Evolutionary conservation across 2,329 filamentous ascomycete species (phyloP).

Genomic region (Cryoendolithus antarcticus): DNA sequence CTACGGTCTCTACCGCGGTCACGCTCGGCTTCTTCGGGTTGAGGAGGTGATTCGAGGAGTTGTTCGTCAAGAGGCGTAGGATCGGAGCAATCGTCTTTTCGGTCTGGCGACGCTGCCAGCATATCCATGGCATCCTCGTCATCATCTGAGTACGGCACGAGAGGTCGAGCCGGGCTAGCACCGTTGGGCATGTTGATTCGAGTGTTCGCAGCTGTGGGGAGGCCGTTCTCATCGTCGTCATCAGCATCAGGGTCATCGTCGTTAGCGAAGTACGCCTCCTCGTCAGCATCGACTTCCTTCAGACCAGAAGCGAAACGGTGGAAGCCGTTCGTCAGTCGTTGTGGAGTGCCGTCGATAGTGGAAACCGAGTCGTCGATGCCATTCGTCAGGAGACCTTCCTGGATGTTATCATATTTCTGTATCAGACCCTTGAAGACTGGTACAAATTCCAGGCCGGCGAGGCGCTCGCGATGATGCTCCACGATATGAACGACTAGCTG

Average conservation of each 20-base stretch:
- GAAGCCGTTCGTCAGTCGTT: conserved; percentile 37
- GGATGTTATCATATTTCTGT: conserved; percentile 63
- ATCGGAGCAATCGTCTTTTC: too few relatives aligned
- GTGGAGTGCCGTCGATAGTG: conserved; percentile 47
- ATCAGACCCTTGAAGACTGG: conserved; percentile 72
- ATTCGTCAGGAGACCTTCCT: conserved; percentile 31
- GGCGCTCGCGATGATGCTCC: conserved; percentile 66
- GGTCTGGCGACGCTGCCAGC: conserved; percentile 35
- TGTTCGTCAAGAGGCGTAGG: conserved; percentile 17
- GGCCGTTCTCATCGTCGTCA: conserved; percentile 20
- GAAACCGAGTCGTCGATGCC: conserved; percentile 51
- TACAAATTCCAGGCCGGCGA: conserved; percentile 67
- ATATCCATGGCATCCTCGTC: conserved; percentile 39
- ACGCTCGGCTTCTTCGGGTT: conserved; percentile 1
- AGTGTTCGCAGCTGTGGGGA: conserved; percentile 16
- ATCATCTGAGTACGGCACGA: conserved; percentile 79
- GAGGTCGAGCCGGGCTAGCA: conserved; percentile 52
- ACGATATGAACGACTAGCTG: conserved; percentile 73
- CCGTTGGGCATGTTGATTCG: conserved; percentile 44
- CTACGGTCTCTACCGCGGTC: conserved; percentile 11
- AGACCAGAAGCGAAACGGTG: conserved; percentile 48
- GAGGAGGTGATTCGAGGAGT: conserved; percentile 12
- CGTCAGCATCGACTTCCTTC: conserved; percentile 70
- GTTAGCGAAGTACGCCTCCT: conserved; percentile 89
- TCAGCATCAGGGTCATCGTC: conserved; percentile 77